Percentiles rank a stretch among this genome's conserved stretches.
Evolutionary conservation across 73 alveolate species (phyloP).

Genomic region (Tetrahymena elliotti): DNA sequence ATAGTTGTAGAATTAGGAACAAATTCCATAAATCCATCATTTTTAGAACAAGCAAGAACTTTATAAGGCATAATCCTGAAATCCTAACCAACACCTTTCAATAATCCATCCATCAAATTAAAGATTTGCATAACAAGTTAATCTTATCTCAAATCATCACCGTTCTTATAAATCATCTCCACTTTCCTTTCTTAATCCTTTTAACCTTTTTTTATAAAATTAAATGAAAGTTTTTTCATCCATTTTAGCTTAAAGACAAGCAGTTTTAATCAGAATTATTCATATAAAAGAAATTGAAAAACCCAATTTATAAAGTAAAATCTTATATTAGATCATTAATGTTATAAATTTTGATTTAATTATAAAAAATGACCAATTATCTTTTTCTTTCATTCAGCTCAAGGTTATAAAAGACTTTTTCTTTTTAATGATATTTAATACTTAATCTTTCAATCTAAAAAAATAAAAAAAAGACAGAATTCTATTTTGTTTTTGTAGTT

Average conservation of each 20-base stretch:
- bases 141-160: constrained; percentile 98
- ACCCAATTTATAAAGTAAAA: constrained; percentile 63
- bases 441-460: no score
- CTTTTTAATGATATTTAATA: no score
- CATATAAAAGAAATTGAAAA: constrained; percentile 72
- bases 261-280: constrained; percentile 63
- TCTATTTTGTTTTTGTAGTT: not conserved
- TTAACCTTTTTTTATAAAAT: not conserved
- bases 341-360: constrained; percentile 48
- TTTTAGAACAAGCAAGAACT: constrained; percentile 85
- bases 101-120: constrained; percentile 83
- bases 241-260: constrained; percentile 47
- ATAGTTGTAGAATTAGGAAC: constrained; percentile 88
- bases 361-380: not conserved
- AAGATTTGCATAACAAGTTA: constrained; percentile 87
- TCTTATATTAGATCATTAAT: constrained; percentile 53
- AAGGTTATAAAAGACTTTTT: not conserved
- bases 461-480: no score
- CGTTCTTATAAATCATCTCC: constrained; percentile 86
- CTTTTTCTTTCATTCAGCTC: not conserved
- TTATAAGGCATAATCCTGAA: constrained; percentile 86
- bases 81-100: constrained; percentile 82
- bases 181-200: constrained; percentile 4
- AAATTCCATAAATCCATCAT: constrained; percentile 95
- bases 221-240: constrained; percentile 17